Percentiles rank a stretch among this genome's conserved stretches.
Evolutionary conservation across 2,329 filamentous ascomycete species (phyloP).

Genomic region (Fusarium gaditjirri): DNA sequence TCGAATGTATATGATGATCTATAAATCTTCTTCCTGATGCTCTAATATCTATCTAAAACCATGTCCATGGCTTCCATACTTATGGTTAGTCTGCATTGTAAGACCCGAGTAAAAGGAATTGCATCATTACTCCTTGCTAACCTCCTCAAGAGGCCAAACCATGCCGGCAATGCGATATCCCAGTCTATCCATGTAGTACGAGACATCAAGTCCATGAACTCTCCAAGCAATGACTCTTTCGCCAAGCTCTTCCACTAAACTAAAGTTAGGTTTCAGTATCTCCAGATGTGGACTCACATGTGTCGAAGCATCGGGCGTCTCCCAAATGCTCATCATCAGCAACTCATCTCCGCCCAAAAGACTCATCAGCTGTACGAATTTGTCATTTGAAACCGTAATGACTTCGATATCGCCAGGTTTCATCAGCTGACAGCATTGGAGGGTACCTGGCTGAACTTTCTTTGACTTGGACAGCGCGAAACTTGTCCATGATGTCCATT

Average conservation of each 20-base stretch:
- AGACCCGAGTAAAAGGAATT: neutral
- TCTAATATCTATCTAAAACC: no score
- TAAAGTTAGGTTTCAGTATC: neutral
- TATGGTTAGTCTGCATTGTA: no score
- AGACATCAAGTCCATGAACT: neutral
- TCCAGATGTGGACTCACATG: neutral
- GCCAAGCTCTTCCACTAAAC: neutral
- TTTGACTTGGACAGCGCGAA: neutral
- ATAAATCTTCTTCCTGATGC: fast-evolving
- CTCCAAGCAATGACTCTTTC: neutral
- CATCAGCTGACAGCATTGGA: neutral
- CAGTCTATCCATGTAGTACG: neutral
- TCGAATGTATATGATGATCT: neutral
- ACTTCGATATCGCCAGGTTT: neutral
- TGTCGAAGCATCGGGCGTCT: neutral
- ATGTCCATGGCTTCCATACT: no score
- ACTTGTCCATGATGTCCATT: neutral
- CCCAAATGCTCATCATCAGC: neutral
- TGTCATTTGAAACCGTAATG: neutral
- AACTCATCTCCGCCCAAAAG: neutral
- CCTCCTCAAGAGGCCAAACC: neutral
- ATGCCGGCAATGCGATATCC: neutral
- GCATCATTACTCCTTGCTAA: fast-evolving
- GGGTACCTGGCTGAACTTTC: neutral
- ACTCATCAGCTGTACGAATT: neutral